Evolutionary conservation across 2,329 filamentous ascomycete species (phyloP).

Genomic region (Exutisphaerella laricina): DNA sequence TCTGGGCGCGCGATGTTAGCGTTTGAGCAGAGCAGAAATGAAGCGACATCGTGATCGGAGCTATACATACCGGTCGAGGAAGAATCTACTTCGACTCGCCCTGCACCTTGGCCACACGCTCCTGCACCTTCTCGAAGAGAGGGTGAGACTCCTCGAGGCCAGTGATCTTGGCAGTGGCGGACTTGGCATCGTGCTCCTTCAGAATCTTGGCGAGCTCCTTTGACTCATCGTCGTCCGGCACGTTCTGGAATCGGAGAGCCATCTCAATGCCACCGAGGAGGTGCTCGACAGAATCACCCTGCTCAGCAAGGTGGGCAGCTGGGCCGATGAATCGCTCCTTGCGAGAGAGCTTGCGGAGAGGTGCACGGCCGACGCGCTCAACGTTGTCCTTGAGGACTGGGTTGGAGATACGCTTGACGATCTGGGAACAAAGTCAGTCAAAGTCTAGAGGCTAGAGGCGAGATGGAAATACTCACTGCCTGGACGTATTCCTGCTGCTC

Average conservation of each 20-base stretch:
- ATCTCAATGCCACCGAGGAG: conserved; percentile 83
- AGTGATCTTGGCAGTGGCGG: conserved; percentile 71
- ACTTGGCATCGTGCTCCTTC: conserved; percentile 61
- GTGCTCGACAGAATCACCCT: conserved; percentile 63
- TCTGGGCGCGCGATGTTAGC: no score
- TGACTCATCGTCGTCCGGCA: conserved; percentile 87
- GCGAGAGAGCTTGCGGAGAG: conserved; percentile 85
- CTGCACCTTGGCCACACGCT: conserved; percentile 80
- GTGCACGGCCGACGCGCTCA: conserved; percentile 90
- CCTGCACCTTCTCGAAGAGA: conserved; percentile 68
- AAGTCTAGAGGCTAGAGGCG: conserved; percentile 18
- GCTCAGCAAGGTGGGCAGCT: conserved; percentile 80
- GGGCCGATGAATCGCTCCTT: conserved; percentile 96
- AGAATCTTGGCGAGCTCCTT: conserved; percentile 80
- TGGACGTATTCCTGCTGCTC: conserved; percentile 85
- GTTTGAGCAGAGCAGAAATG: no score
- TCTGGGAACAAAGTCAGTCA: conserved; percentile 43
- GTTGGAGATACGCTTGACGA: conserved; percentile 89
- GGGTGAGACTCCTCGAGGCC: conserved; percentile 72
- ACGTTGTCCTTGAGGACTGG: conserved; percentile 87
- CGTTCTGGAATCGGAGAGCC: conserved; percentile 91
- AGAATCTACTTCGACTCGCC: conserved; percentile 12
- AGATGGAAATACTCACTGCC: conserved; percentile 61
- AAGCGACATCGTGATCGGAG: not conserved
- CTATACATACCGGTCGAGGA: not conserved